phyloP scores from a whole-genome alignment of 2,329 filamentous ascomycete species.

The Bipolaris bicolor region DNA sequence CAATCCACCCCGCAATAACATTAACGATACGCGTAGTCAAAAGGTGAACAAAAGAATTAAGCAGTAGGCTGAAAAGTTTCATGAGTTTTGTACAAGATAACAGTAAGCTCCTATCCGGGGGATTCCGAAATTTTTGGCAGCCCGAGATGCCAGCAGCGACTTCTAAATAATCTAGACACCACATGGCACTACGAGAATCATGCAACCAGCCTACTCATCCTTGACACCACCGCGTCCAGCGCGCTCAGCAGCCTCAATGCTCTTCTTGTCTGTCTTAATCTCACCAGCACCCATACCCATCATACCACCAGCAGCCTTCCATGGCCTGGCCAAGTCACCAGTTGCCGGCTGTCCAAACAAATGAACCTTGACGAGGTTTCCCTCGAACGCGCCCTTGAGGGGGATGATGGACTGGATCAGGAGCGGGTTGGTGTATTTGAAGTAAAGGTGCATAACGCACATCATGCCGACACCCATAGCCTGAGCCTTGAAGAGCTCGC shows the following conservation, averaged over 20 bases:
- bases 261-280: constrained; percentile 80
- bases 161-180: background rate
- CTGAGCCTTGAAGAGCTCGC: constrained; percentile 84
- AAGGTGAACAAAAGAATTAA: too few relatives aligned
- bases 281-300: constrained; percentile 77
- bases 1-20: too few relatives aligned
- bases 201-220: constrained; percentile 53
- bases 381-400: constrained; percentile 92
- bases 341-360: constrained; percentile 83
- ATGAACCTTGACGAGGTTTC: constrained; percentile 96
- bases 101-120: too few relatives aligned
- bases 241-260: constrained; percentile 59
- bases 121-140: too few relatives aligned
- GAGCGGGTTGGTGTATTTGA: constrained; percentile 99
- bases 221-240: constrained; percentile 58
- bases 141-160: too few relatives aligned
- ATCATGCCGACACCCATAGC: constrained; percentile 98
- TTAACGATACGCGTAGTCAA: too few relatives aligned
- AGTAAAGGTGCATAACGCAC: constrained; percentile 97
- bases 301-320: constrained; percentile 84
- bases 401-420: constrained; percentile 99
- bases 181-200: too few relatives aligned
- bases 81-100: too few relatives aligned
- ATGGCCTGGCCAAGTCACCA: constrained; percentile 93
- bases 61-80: too few relatives aligned